phyloP scores from a whole-genome alignment of 2,329 filamentous ascomycete genomes.

The Aspergillus tamarii region DNA sequence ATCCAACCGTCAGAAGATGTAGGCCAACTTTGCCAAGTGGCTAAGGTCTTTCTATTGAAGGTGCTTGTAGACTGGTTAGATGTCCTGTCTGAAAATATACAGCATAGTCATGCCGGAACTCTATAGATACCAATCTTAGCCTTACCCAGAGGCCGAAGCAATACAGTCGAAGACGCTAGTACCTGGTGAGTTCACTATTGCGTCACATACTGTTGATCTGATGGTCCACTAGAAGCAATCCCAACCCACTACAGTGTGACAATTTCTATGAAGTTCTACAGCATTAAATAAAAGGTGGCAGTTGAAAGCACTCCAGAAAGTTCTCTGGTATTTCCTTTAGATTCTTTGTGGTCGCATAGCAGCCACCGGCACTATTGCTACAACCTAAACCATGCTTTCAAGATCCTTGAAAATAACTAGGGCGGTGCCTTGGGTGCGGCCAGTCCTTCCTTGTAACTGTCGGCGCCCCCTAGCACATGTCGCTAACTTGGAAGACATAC shows the following conservation, averaged over 20 bases:
- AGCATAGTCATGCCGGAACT: neutral
- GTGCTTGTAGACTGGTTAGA: neutral
- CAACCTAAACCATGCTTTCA: constrained; percentile 15
- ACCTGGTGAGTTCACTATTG: constrained; percentile 10
- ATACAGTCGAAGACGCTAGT: neutral
- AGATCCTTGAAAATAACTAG: constrained; percentile 10
- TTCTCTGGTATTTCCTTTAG: neutral
- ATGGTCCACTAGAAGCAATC: neutral
- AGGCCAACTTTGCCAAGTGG: neutral
- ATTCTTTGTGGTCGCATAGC: neutral
- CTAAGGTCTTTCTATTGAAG: neutral
- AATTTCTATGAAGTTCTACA: neutral
- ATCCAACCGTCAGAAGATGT: neutral
- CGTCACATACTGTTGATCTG: constrained; percentile 11
- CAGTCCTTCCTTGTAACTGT: neutral
- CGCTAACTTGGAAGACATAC: constrained; percentile 17
- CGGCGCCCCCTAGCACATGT: constrained; percentile 23
- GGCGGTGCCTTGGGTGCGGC: constrained; percentile 3
- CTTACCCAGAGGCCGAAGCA: neutral
- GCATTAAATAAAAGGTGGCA: neutral
- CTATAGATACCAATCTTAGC: neutral
- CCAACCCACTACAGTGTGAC: neutral
- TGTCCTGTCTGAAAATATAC: neutral
- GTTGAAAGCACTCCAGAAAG: neutral
- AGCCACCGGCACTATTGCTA: neutral